Base-by-base conservation (phyloP, 768 basidiomycete species). In the Leucocoprinus birnbaumii region DNA sequence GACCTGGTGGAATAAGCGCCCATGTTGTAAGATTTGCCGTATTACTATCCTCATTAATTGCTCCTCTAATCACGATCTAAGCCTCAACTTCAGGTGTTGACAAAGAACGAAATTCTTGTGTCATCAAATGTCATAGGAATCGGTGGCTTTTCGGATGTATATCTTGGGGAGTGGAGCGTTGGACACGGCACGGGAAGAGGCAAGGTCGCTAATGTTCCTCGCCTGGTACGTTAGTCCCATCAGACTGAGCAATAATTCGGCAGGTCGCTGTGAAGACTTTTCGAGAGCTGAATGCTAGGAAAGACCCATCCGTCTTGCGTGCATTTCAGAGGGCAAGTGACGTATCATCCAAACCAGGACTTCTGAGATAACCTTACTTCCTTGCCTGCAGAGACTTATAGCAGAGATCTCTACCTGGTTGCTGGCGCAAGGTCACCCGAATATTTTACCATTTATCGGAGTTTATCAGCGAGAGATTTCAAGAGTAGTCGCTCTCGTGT, bases 381-480 rank as follows among this genome's bases (percentile, higher is more conserved):
- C 26, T 14, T 11, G 5, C 11, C 13, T 16, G 13, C 18, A 41
- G 40, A 41, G 40, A 19, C 18, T 41, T 6, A 4, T 8, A 8
- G 18, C 16, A 8, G 51, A 53, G 34, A n/a, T 35, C 3, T 9
- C 31, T 5, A 34, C 51, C 3, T 53, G 51, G 51, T 27, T 26
- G 26, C 26, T 10, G 2, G 51, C 41, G 2, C 51, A 53, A 21
- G n/a, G 42, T 16, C 44, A 46, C 10, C 46, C 38, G 4, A 44
- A 54, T 18, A 44, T 56, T 21, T 48, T 56, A 25, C 55, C 55
- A 3, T 40, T 48, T 24, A 16, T 56, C 18, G 49, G 48, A 16
- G 34, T 26, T 14, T 48, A 21, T 31, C 6, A 10, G n/a, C 14
- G 11, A 7, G 21, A 19, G 13, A 35, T 25, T 41, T 44, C 27